A percentile compares a stretch with the other conserved stretches of the same genome.
phyloP scores from a whole-genome alignment of 2,329 filamentous ascomycete species.

The Clarireedia homoeocarpa region DNA sequence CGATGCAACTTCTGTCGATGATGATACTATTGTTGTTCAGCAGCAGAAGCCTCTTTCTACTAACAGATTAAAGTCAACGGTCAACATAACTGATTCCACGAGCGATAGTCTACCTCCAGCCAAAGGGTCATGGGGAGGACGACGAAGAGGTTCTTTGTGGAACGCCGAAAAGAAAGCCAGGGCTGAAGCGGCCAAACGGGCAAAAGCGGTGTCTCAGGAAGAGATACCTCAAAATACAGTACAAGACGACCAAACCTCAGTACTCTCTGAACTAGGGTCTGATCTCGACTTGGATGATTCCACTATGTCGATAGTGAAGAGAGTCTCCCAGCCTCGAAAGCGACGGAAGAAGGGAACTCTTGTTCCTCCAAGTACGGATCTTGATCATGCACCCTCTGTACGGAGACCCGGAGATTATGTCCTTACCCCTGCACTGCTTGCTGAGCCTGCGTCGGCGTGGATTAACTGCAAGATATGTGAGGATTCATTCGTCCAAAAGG shows the following conservation, averaged over 20 bases:
- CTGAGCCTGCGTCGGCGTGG: constrained; percentile 71
- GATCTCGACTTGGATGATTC: constrained; percentile 13
- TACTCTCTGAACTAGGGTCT: constrained; percentile 9
- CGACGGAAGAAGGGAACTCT: constrained; percentile 13
- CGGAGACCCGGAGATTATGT: constrained; percentile 74
- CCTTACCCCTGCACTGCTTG: constrained; percentile 67
- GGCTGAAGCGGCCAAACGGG: not conserved
- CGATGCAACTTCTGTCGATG: constrained; percentile 30
- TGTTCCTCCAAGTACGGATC: constrained; percentile 16
- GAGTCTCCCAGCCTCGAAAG: not conserved
- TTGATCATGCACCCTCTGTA: constrained; percentile 21
- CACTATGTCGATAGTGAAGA: constrained; percentile 9
- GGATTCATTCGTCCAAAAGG: constrained; percentile 74
- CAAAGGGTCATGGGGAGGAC: constrained; percentile 5
- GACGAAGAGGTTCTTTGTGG: constrained; percentile 6
- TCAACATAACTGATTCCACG: too few species aligned
- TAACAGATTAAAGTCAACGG: not conserved
- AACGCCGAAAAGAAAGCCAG: constrained; percentile 6
- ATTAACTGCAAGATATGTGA: constrained; percentile 82
- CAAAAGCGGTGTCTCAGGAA: not conserved
- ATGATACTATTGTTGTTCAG: constrained; percentile 26
- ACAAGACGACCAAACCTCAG: constrained; percentile 8
- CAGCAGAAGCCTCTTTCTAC: not conserved
- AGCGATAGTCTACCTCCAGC: not conserved
- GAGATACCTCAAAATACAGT: not conserved